Base-by-base conservation (phyloP, 768 basidiomycete species). In the Lactifluus rugatus region DNA sequence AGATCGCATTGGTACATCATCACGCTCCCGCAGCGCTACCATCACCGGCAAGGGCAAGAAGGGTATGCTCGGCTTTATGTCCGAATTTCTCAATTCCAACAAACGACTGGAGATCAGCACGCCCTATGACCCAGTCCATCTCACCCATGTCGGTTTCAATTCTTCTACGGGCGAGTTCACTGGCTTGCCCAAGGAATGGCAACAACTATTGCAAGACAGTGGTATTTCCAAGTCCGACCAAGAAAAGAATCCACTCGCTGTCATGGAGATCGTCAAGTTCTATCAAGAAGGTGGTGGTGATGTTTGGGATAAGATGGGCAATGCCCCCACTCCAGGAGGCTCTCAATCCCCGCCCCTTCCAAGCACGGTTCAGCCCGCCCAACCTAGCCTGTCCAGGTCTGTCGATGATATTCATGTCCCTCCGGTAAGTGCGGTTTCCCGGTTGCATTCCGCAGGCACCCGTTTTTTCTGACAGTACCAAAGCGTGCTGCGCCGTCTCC, bases 111-210 rank as follows among this genome's bases (percentile, higher is more conserved):
- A 95, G 73, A 98, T 99, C 76, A 93, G 90, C 70, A 94, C 93
- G 0, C 96, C 96, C 0, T 98, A 95, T 70, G 96, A 99, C 73
- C 96, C 96, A 32, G 95, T 98, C 39, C 95, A 98, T 75, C 87
- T 99, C 67, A 98, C 96, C 2, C 96, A 99, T 70, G 96, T 99
- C 69, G 95, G 95, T 59, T 98, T 97, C 83, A 97, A 99, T 72
- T 90, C 91, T 6, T 95, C 92, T 56, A 98, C 95, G 0, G 96
- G 96, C 58, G 95, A 99, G 73, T 98, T 94, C 74, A 93, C 92
- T 9, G 96, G 96, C 2, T 78, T 99, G 32, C 96, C 96, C 2
- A 95, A 95, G 71, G 95, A 98, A 75, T 99, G 96, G 96, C 96
- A 99, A 69, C 92, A 97, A 70, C 79, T 97, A 5, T 73, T 99